Evolutionary conservation across 768 basidiomycete genomes (phyloP).

Genomic region (Amanita exitialis): DNA sequence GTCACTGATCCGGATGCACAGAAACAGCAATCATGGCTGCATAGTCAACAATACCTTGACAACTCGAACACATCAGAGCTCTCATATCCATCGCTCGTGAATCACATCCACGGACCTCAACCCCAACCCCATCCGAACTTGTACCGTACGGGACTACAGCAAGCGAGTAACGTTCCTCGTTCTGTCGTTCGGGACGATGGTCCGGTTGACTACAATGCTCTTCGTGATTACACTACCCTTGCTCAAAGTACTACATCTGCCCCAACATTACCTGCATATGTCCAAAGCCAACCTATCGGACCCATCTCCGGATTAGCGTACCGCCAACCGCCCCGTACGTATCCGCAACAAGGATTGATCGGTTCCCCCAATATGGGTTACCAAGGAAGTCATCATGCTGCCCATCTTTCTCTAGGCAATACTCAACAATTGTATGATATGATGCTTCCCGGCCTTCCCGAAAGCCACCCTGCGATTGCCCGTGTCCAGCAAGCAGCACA

Average conservation of each 20-base stretch:
- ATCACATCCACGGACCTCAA: conserved; percentile 44
- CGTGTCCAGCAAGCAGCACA: conserved; percentile 77
- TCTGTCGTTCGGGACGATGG: conserved; percentile 32
- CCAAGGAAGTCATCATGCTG: conserved; percentile 41
- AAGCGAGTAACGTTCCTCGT: conserved; percentile 18
- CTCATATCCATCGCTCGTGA: conserved; percentile 61
- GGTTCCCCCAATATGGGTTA: conserved; percentile 49
- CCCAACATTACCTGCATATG: conserved; percentile 31
- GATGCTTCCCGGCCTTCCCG: conserved; percentile 52
- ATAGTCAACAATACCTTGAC: conserved; percentile 37
- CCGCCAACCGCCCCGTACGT: conserved; percentile 52
- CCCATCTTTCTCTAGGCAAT: conserved; percentile 62
- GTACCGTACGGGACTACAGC: conserved; percentile 28
- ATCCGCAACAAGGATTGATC: conserved; percentile 42
- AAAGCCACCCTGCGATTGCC: conserved; percentile 55
- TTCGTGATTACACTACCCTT: conserved; percentile 42
- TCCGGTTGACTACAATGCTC: conserved; percentile 51
- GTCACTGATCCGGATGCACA: conserved; percentile 29
- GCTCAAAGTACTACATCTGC: conserved; percentile 24
- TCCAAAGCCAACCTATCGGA: conserved; percentile 42
- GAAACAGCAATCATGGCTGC: conserved; percentile 39
- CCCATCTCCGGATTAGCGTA: conserved; percentile 35
- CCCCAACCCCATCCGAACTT: conserved; percentile 34
- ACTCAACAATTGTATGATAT: conserved; percentile 76
- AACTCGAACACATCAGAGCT: conserved; percentile 30